Conservation (phyloP, 495 filamentous ascomycete species). For the Achaetomiella virescens region DNA sequence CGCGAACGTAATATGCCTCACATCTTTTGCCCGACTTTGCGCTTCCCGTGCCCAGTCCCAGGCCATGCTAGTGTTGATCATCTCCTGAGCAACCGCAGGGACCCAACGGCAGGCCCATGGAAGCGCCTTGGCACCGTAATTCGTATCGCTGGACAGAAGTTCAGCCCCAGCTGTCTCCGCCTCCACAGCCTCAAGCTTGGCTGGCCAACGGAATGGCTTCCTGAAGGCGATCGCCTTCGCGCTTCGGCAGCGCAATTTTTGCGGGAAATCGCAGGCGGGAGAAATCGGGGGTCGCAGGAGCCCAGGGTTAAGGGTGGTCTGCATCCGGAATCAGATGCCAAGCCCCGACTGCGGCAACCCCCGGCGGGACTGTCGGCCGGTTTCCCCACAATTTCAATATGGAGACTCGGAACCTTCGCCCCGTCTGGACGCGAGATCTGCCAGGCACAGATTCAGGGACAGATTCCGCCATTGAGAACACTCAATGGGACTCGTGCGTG, state of each 20-base stretch:
- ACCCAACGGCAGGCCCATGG: background rate
- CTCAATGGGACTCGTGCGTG: conserved; percentile 7
- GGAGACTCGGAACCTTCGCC: conserved; percentile 17
- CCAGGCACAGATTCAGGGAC: background rate
- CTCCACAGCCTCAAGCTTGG: background rate
- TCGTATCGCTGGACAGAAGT: background rate
- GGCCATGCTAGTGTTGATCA: background rate
- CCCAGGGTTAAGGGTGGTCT: background rate
- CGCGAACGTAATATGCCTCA: too few relatives aligned
- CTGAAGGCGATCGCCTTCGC: too few relatives aligned
- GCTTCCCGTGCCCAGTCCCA: background rate
- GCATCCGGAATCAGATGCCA: background rate
- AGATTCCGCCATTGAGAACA: background rate
- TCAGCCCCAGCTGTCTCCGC: background rate
- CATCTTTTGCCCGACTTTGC: background rate
- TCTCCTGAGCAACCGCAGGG: background rate
- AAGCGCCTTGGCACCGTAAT: conserved; percentile 1
- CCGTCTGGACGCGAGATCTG: conserved; percentile 4
- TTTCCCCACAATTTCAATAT: conserved; percentile 17
- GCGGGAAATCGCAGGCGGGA: background rate
- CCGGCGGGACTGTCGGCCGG: background rate
- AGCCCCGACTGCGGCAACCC: background rate
- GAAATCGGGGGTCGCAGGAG: background rate
- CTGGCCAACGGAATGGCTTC: background rate
- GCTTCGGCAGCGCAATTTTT: too few relatives aligned